Conservation (phyloP, 208 protist genomes). For the Trypanosoma theileri region DNA sequence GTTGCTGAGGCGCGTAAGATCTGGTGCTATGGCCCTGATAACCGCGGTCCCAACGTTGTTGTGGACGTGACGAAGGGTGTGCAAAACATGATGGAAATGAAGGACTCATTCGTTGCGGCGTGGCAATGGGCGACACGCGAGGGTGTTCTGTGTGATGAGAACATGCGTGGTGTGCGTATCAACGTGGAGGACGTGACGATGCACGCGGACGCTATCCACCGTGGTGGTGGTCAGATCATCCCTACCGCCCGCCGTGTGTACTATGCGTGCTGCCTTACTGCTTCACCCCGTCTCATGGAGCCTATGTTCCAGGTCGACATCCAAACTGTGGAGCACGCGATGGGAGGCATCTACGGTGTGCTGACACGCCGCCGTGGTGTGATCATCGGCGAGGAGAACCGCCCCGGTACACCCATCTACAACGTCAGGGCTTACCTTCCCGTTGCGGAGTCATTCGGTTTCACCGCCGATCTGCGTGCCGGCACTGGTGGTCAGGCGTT, state of each 20-base stretch:
- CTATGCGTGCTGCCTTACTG: constrained; percentile 94
- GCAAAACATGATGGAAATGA: constrained; percentile 99
- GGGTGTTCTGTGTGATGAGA: constrained; percentile 96
- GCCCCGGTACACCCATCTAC: constrained; percentile 96
- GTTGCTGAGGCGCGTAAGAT: constrained; percentile 95
- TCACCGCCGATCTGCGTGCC: constrained; percentile 95
- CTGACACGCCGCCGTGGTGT: constrained; percentile 96
- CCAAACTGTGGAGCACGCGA: constrained; percentile 92
- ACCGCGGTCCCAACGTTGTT: constrained; percentile 96
- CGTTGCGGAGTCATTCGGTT: constrained; percentile 98
- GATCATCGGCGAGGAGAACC: constrained; percentile 95
- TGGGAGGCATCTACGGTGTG: constrained; percentile 96
- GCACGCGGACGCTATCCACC: constrained; percentile 99
- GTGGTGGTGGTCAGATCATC: constrained; percentile 98
- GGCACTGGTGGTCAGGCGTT: constrained; percentile 94
- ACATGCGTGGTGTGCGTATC: constrained; percentile 96
- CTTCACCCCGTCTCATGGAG: constrained; percentile 95
- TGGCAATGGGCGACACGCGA: constrained; percentile 96
- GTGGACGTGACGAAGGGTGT: constrained; percentile 97
- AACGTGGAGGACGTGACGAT: constrained; percentile 97
- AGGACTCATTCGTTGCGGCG: constrained; percentile 95
- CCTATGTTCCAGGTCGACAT: constrained; percentile 98
- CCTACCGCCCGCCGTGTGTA: constrained; percentile 94
- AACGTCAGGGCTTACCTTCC: constrained; percentile 98
- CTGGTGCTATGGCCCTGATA: constrained; percentile 98